Percentiles rank a stretch among this genome's conserved stretches.
phyloP scores from a whole-genome alignment of 139 green algal genomes.

The Chlorella sorokiniana region DNA sequence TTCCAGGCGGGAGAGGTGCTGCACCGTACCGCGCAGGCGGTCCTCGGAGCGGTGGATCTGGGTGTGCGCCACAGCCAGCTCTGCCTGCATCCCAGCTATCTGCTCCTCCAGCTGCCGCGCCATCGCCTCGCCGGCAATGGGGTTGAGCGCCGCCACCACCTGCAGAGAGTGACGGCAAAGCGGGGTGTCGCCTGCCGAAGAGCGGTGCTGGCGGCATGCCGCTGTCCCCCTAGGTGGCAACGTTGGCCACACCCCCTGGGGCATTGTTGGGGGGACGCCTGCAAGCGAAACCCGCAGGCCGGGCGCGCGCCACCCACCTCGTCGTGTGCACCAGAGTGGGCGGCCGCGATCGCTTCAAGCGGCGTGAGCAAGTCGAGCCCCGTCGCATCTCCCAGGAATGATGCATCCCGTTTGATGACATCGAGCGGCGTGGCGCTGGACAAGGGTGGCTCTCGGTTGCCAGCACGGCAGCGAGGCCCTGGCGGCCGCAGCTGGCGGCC shows the following conservation, averaged over 20 bases:
- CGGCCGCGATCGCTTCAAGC: background rate
- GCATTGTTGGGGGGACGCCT: no score
- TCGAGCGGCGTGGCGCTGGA: background rate
- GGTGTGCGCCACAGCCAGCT: conserved; percentile 43
- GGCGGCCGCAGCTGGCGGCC: background rate
- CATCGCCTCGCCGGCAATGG: conserved; percentile 36
- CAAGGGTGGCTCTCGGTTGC: no score
- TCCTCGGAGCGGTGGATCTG: conserved; percentile 47
- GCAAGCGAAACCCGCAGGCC: no score
- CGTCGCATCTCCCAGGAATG: background rate
- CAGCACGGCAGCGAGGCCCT: no score
- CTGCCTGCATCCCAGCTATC: conserved; percentile 43
- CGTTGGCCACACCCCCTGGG: no score
- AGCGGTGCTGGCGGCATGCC: background rate
- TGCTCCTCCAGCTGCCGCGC: conserved; percentile 29
- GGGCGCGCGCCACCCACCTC: conserved; percentile 2
- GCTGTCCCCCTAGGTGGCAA: no score
- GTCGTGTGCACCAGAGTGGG: conserved; percentile 4
- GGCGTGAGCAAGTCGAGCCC: conserved; percentile 3
- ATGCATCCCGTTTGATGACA: background rate
- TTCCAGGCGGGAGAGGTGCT: conserved; percentile 37
- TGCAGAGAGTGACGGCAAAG: background rate
- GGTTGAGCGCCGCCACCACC: conserved; percentile 56
- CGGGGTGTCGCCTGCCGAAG: background rate
- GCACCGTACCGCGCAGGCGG: conserved; percentile 34